Evolutionary conservation across 2,329 filamentous ascomycete species (phyloP).

Genomic region (Aspergillus pseudoviridinutans): DNA sequence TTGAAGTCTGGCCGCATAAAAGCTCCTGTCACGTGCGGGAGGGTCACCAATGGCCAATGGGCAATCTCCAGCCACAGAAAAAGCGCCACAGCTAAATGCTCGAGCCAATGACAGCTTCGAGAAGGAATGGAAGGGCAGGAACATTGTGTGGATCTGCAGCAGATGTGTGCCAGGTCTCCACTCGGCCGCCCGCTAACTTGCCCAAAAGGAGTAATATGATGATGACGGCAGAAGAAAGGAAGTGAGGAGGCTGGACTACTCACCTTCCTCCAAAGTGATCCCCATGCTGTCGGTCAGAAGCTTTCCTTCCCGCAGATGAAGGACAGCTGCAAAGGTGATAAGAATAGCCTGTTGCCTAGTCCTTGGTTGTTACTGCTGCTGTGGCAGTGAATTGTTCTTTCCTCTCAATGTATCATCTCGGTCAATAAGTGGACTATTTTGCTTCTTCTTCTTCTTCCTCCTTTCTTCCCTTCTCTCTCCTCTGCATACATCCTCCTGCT

Average conservation of each 20-base stretch:
- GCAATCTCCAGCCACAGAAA: neutral
- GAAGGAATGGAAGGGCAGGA: neutral
- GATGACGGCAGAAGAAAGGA: neutral
- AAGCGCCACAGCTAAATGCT: neutral
- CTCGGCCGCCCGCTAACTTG: neutral
- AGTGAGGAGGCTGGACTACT: neutral
- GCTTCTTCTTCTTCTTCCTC: slow-evolving; percentile 6
- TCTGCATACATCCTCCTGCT: neutral
- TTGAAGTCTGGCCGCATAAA: neutral
- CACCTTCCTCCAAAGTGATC: neutral
- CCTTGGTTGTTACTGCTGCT: neutral
- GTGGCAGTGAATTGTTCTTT: neutral
- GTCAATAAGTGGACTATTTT: neutral
- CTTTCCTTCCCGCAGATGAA: neutral
- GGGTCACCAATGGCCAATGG: slow-evolving; percentile 1
- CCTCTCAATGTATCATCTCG: neutral
- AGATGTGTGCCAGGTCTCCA: neutral
- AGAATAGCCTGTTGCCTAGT: neutral
- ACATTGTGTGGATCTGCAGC: neutral
- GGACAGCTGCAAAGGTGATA: neutral
- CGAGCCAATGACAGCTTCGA: neutral
- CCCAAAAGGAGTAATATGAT: neutral
- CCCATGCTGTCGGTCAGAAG: neutral
- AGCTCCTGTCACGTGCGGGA: neutral
- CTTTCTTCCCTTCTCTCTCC: slow-evolving; percentile 62